phyloP scores from a whole-genome alignment of 106 monocot genomes.

The Cymbidium sinense region DNA sequence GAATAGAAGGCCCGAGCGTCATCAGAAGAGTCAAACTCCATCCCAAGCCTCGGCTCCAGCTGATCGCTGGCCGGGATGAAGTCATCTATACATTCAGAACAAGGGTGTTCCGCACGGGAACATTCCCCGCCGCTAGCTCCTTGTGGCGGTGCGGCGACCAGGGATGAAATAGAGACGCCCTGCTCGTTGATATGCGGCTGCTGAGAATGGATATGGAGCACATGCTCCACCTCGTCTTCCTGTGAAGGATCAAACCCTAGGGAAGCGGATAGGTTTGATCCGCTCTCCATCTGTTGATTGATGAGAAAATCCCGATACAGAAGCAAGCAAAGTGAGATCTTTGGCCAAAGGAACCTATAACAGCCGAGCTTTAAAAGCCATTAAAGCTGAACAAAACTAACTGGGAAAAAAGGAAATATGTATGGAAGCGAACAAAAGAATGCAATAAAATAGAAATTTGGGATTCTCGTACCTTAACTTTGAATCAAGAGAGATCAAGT shows the following conservation, averaged over 20 bases:
- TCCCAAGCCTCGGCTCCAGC: constrained; percentile 35
- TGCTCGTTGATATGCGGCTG: constrained; percentile 12
- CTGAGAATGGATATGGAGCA: constrained; percentile 22
- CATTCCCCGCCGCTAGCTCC: neutral
- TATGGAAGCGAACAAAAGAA: neutral
- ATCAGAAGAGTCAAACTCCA: constrained; percentile 77
- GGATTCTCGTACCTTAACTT: neutral
- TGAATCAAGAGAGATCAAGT: neutral
- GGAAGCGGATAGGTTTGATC: constrained; percentile 10
- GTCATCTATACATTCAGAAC: neutral
- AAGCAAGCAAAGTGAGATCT: neutral
- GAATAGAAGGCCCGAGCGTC: constrained; percentile 58
- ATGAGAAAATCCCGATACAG: neutral
- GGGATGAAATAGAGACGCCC: constrained; percentile 8
- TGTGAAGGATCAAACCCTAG: constrained; percentile 21
- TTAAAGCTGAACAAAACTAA: neutral
- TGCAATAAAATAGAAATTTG: no score
- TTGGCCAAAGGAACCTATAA: neutral
- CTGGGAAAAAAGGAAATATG: neutral
- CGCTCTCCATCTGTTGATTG: constrained; percentile 19
- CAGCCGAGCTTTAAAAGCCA: neutral
- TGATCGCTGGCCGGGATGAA: neutral
- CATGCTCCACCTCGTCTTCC: constrained; percentile 14
- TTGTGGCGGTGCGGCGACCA: neutral
- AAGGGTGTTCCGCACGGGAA: neutral